phyloP scores from a whole-genome alignment of 169 alveolate genomes.

The Amoebophrya sp. region DNA sequence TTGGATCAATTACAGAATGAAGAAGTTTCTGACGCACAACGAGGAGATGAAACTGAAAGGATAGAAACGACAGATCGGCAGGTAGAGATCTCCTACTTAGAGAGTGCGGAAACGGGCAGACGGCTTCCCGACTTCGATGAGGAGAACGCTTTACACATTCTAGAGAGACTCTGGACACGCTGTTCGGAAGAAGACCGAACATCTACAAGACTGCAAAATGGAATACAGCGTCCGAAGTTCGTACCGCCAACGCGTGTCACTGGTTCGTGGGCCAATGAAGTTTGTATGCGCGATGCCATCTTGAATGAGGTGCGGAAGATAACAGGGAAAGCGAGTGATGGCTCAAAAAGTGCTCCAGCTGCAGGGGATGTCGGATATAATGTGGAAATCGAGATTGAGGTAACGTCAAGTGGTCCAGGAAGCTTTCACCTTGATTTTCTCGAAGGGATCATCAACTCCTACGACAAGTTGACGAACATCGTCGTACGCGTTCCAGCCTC shows the following conservation, averaged over 20 bases:
- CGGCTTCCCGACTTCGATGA: no score
- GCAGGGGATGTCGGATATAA: background rate
- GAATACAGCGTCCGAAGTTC: background rate
- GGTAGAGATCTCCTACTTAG: no score
- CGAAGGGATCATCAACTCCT: background rate
- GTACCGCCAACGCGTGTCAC: background rate
- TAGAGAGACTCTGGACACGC: no score
- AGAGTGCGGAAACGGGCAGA: no score
- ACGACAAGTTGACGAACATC: background rate
- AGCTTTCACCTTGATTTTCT: background rate
- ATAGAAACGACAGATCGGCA: no score
- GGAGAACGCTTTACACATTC: no score
- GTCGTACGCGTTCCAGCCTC: background rate
- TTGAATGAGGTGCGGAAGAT: background rate
- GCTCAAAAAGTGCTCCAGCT: background rate
- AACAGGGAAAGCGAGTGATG: no score
- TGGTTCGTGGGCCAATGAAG: background rate
- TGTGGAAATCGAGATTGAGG: background rate
- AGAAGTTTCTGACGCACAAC: no score
- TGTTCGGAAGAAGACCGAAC: no score
- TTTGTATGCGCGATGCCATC: background rate
- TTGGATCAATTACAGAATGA: no score
- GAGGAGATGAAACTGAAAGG: no score
- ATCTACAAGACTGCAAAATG: no score
- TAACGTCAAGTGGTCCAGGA: background rate